These are phyloP conservation scores for Cyclotella atomus DNA, from an alignment of 108 stramenopile genomes.

Conservation along the genomic window DNA sequence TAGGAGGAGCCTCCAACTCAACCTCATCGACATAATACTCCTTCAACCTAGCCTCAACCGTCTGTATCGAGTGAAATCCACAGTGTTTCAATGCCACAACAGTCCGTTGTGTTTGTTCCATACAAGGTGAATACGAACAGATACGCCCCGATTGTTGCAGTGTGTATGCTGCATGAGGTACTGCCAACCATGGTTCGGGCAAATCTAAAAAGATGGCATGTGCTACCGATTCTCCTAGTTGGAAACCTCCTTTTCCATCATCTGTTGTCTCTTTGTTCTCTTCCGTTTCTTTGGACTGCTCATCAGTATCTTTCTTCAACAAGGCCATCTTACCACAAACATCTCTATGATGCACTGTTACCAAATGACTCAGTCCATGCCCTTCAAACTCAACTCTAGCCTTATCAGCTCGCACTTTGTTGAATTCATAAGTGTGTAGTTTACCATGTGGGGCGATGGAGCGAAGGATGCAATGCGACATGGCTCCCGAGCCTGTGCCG, in stretches of 20 bases:
- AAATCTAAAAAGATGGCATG: constrained; percentile 95
- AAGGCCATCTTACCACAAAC: constrained; percentile 75
- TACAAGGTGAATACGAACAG: constrained; percentile 93
- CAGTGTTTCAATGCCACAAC: constrained; percentile 56
- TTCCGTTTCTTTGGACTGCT: constrained; percentile 4
- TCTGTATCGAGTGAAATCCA: constrained; percentile 86
- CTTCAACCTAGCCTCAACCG: constrained; percentile 85
- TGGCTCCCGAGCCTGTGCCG: constrained; percentile 92
- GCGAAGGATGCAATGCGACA: constrained; percentile 82
- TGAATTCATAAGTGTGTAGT: constrained; percentile 94
- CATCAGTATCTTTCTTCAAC: background rate
- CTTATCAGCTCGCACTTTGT: constrained; percentile 77
- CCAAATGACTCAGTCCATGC: constrained; percentile 79
- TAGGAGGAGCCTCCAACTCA: constrained; percentile 60
- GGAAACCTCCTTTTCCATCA: constrained; percentile 70
- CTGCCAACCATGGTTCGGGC: constrained; percentile 94
- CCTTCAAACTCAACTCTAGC: constrained; percentile 83
- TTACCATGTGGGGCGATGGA: constrained; percentile 90
- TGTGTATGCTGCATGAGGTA: constrained; percentile 80
- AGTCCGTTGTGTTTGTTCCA: constrained; percentile 92
- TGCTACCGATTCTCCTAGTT: constrained; percentile 60
- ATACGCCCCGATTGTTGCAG: constrained; percentile 77
- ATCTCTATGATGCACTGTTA: constrained; percentile 79
- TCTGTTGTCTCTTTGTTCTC: constrained; percentile 6
- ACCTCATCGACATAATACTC: constrained; percentile 84